These are phyloP conservation scores for Sporisorium iseilematis-ciliati DNA, from an alignment of 1,284 basidiomycete genomes.

Conservation along the genomic window DNA sequence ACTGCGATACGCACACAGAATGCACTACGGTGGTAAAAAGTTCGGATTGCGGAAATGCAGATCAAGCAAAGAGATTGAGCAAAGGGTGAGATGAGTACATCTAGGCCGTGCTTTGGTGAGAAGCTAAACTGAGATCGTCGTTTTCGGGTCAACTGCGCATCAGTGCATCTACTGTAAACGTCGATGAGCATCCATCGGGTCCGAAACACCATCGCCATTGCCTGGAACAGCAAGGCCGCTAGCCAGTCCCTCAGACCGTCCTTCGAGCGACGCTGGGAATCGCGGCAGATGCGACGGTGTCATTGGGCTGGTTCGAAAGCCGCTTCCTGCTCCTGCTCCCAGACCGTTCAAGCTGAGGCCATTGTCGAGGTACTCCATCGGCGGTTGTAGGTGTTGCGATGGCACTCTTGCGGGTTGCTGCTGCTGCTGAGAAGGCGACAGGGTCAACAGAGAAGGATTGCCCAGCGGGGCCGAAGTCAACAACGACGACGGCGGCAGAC, in stretches of 20 bases:
- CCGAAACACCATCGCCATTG: neutral
- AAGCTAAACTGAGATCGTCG: no score
- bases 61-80: no score
- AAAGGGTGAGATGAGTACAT: no score
- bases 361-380: conserved; percentile 20
- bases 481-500: conserved; percentile 6
- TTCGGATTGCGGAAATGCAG: no score
- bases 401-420: conserved; percentile 15
- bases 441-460: conserved; percentile 9
- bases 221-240: conserved; percentile 22
- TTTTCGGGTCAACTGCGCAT: neutral
- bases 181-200: conserved; percentile 16
- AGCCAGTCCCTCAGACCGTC: conserved; percentile 17
- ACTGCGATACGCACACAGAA: no score
- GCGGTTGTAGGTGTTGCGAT: conserved; percentile 26
- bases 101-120: no score
- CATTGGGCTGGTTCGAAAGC: conserved; percentile 11
- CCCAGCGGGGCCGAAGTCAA: conserved; percentile 11
- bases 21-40: no score
- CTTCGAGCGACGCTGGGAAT: conserved; percentile 9
- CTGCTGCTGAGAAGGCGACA: conserved; percentile 12
- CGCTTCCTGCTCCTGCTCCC: neutral
- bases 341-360: conserved; percentile 10
- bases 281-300: conserved; percentile 5
- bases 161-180: conserved; percentile 11